Conservation (phyloP, 768 basidiomycete genomes). For the Tephrocybe sp. region DNA sequence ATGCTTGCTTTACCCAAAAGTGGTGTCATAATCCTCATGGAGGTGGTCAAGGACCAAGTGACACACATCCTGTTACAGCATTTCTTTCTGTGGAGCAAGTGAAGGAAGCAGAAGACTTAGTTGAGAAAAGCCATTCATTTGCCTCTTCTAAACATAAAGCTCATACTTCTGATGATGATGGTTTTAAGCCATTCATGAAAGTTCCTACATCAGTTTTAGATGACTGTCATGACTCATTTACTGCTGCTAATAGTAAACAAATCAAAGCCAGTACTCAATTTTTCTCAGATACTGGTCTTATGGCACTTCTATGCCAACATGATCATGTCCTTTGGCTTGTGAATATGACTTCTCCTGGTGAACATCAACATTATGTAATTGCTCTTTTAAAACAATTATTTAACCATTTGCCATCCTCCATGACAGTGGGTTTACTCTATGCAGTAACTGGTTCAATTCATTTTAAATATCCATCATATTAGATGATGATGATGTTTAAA, state of each 20-base stretch:
- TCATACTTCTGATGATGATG: conserved; percentile 3
- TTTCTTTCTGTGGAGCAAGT: conserved; percentile 7
- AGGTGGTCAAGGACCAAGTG: conserved; percentile 1
- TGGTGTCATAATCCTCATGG: not conserved
- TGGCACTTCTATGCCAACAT: conserved; percentile 38
- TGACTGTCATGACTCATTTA: conserved; percentile 32
- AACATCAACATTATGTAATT: conserved; percentile 25
- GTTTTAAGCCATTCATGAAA: conserved; percentile 21
- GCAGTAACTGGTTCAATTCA: no score
- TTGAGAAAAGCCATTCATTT: no score
- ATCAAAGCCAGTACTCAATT: conserved; percentile 28
- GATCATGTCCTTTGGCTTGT: conserved; percentile 33
- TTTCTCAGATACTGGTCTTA: conserved; percentile 33
- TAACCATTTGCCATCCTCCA: conserved; percentile 25
- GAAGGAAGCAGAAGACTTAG: no score
- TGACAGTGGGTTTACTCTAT: conserved; percentile 12
- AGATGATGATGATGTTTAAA: no score
- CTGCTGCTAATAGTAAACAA: conserved; percentile 25
- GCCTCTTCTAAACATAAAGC: no score
- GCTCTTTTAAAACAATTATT: conserved; percentile 28
- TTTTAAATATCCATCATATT: no score
- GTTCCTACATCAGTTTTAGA: conserved; percentile 30
- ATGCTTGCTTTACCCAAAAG: conserved; percentile 20
- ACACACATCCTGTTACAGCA: conserved; percentile 7
- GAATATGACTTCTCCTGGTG: conserved; percentile 35